Conservation (phyloP, 1,139 yeast species). For the Sugiyamaella sp. region DNA sequence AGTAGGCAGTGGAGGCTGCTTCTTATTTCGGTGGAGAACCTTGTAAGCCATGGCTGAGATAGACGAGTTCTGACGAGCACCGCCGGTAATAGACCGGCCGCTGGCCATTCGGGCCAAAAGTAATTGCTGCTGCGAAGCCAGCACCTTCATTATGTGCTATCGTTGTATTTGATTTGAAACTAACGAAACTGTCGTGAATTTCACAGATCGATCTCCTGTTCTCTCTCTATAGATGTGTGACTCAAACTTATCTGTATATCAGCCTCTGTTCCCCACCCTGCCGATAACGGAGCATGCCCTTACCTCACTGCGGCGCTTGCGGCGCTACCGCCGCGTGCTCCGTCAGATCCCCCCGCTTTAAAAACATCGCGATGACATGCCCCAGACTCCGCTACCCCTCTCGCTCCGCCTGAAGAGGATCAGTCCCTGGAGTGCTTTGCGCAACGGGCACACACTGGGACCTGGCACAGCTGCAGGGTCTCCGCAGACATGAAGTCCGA, state of each 20-base stretch:
- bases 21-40: constrained; percentile 76
- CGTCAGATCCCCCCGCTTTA: too few species aligned
- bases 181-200: background rate
- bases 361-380: too few species aligned
- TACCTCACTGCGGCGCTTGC: constrained; percentile 1
- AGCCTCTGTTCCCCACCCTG: background rate
- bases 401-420: too few species aligned
- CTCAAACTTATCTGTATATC: constrained; percentile 5
- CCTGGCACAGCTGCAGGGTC: too few species aligned
- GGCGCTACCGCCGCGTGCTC: background rate
- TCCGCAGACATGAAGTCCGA: too few species aligned
- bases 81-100: constrained; percentile 1
- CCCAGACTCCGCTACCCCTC: background rate
- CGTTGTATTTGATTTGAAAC: background rate
- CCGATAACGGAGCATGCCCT: constrained; percentile 10
- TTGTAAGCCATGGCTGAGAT: constrained; percentile 97
- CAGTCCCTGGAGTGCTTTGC: too few species aligned
- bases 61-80: constrained; percentile 46
- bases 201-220: background rate
- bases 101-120: constrained; percentile 2
- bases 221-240: constrained; percentile 1
- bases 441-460: too few species aligned
- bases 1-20: constrained; percentile 92
- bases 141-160: background rate
- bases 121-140: constrained; percentile 7